These are phyloP conservation scores for Tolypocladium ovalisporum DNA, from an alignment of 2,329 filamentous ascomycete genomes.

Conservation along the genomic window DNA sequence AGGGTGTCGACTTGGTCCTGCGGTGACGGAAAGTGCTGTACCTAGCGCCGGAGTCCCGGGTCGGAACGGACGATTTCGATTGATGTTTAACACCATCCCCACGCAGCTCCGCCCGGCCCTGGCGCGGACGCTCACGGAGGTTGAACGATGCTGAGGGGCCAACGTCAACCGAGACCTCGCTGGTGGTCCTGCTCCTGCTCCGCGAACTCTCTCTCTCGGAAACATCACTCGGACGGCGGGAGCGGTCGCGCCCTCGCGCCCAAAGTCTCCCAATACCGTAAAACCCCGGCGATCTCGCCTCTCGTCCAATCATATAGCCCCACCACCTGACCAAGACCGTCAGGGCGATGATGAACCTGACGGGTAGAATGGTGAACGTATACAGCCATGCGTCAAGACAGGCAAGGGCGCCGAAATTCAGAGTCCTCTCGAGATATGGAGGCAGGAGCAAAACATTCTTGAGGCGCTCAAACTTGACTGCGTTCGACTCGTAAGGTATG, in stretches of 20 bases:
- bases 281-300: constrained; percentile 57
- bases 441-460: constrained; percentile 81
- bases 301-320: constrained; percentile 59
- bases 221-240: constrained; percentile 17
- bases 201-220: constrained; percentile 27
- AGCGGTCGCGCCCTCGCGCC: constrained; percentile 42
- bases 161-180: constrained; percentile 11
- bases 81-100: constrained; percentile 2
- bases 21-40: constrained; percentile 46
- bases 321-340: constrained; percentile 71
- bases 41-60: constrained; percentile 15
- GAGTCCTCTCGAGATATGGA: constrained; percentile 67
- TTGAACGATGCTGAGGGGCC: constrained; percentile 2
- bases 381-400: constrained; percentile 96
- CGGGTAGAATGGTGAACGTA: constrained; percentile 87
- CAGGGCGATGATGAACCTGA: constrained; percentile 75
- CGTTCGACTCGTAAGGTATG: constrained; percentile 79
- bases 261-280: constrained; percentile 77
- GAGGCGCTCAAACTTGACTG: constrained; percentile 82
- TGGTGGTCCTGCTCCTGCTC: constrained; percentile 24
- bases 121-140: constrained; percentile 2
- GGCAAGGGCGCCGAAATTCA: constrained; percentile 80
- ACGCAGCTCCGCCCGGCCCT: background rate
- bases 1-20: constrained; percentile 75
- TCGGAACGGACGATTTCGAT: constrained; percentile 7